Conservation (phyloP, 805 yeast species). For the Ogataea thermomethanolica region DNA sequence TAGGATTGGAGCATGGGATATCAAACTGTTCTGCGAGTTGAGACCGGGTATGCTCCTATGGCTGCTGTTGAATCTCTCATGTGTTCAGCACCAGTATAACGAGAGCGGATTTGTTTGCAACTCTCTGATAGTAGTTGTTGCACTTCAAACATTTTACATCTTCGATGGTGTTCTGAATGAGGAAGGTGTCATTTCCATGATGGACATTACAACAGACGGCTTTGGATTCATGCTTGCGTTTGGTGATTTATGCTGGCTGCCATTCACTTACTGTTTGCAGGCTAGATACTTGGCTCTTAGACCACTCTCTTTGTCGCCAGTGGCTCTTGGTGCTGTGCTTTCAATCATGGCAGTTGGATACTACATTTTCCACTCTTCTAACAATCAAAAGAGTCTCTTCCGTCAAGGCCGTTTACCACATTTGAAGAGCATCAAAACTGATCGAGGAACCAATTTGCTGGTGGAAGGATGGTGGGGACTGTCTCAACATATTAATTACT, state of each 20-base stretch:
- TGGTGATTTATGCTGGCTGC: slow-evolving; percentile 91
- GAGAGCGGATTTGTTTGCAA: slow-evolving; percentile 57
- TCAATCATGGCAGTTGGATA: slow-evolving; percentile 55
- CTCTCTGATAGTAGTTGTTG: slow-evolving; percentile 65
- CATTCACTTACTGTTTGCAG: slow-evolving; percentile 87
- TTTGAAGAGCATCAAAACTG: slow-evolving; percentile 66
- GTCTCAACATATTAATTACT: slow-evolving; percentile 90
- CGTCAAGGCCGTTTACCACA: slow-evolving; percentile 71
- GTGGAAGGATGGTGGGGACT: slow-evolving; percentile 96
- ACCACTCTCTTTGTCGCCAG: slow-evolving; percentile 50
- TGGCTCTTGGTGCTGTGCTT: slow-evolving; percentile 39
- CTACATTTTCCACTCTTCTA: slow-evolving; percentile 79
- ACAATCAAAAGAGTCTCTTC: slow-evolving; percentile 81
- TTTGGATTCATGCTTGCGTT: slow-evolving; percentile 95
- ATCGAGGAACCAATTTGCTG: slow-evolving; percentile 73
- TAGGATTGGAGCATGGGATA: slow-evolving; percentile 77
- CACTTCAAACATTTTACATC: slow-evolving; percentile 76
- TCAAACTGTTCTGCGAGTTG: slow-evolving; percentile 88
- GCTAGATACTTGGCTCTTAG: slow-evolving; percentile 73
- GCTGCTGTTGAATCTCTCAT: slow-evolving; percentile 72
- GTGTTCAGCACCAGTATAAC: slow-evolving; percentile 77
- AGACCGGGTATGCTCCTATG: slow-evolving; percentile 92
- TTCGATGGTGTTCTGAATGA: slow-evolving; percentile 92
- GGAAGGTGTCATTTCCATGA: slow-evolving; percentile 87
- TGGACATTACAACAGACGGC: slow-evolving; percentile 95